Percentiles rank a stretch among this genome's conserved stretches.
Conservation (phyloP, 495 filamentous ascomycete genomes). For the Platismatia glauca region DNA sequence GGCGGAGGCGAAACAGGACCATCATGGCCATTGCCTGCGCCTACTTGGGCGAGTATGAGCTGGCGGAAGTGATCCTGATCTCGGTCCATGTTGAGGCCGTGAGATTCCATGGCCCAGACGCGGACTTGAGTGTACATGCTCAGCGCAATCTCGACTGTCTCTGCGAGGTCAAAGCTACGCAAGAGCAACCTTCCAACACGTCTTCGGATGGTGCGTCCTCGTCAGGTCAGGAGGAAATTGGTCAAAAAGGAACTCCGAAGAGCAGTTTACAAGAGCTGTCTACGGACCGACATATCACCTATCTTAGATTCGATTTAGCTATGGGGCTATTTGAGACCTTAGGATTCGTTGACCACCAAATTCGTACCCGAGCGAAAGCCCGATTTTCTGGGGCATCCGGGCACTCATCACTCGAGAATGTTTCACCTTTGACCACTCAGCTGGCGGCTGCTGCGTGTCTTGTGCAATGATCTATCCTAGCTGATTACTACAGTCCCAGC, state of each 20-base stretch:
- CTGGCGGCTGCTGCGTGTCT: background rate
- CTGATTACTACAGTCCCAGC: background rate
- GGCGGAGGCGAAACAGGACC: constrained; percentile 4
- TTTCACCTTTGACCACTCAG: constrained; percentile 1
- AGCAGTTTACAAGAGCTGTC: constrained; percentile 1
- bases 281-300: background rate
- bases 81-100: constrained; percentile 2
- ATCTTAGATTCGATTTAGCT: constrained; percentile 2
- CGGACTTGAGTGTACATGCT: constrained; percentile 2
- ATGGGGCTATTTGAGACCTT: background rate
- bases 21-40: constrained; percentile 4
- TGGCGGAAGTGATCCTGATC: constrained; percentile 2
- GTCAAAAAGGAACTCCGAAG: background rate
- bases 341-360: background rate
- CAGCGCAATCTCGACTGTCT: constrained; percentile 1
- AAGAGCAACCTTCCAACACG: background rate
- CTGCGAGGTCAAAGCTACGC: background rate
- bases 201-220: background rate
- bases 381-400: background rate
- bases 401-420: background rate
- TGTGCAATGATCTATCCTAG: background rate
- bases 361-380: background rate
- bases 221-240: background rate
- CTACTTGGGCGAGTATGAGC: background rate
- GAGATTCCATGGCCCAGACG: background rate